Evolutionary conservation across 1,139 yeast genomes (phyloP), one percentile per base, ranked within the genome.

Genomic region (Lizanozyma gosingica): DNA sequence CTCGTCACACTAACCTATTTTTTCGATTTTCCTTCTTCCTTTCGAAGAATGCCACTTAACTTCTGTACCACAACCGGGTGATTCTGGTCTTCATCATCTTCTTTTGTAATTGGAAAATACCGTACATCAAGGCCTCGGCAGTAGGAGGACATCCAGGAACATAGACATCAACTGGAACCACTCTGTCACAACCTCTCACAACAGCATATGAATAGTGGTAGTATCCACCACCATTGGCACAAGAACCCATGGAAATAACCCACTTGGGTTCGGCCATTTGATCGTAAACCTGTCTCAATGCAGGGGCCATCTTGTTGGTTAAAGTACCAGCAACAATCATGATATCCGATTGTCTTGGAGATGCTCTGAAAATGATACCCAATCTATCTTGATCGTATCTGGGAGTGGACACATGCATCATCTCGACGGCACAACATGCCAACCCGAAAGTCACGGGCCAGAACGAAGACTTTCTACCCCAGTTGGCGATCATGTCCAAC

Each of bases 111-210:
- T 83, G 90, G 73, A 85, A 83, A 36, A 86, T 82, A 45, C 95
- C 95, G 60, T 85, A 86, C 87, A 86, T 78, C 64, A 86, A 79
- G 6, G 95, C 95, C 65, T 86, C 95, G 41, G 90, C 75, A 22
- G 95, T 83, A 40, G 95, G 95, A 18, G 95, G 95, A 65, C 95
- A 86, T 8, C 95, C 95, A 15, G 95, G 95, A 39, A 86, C 95
- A 56, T 85, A 86, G 39, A 86, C 84, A 60, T 86, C 95, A 34
- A 86, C 95, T 11, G 95, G 95, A 36, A 86, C 79, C 45, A 86
- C 72, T 59, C 95, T 71, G 67, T 86, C 95, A 57, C 94, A 87
- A 37, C 95, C 95, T 59, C 95, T 75, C 22, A 86, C 94, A 29
- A 86, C 95, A 32, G 90, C 78, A 65, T 86, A 86, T 15, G 94